Base-by-base conservation (phyloP, 2,329 filamentous ascomycete genomes). In the Aureobasidium sp. region DNA sequence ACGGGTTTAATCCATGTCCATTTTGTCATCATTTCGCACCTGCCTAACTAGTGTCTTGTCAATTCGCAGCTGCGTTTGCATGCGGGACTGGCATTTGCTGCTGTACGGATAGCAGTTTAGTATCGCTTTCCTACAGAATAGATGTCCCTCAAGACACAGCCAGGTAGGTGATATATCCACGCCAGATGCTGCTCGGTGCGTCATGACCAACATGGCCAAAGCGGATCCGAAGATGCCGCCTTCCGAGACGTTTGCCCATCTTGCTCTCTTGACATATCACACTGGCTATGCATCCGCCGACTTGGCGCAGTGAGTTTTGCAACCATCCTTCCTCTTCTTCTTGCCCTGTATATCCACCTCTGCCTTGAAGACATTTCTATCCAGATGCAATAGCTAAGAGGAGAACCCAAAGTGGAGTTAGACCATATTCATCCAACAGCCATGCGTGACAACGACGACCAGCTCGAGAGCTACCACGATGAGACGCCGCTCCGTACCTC, bases 401-500 rank as follows among this genome's bases (percentile, higher is more conserved):
- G 45, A 57, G 39, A 47, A 44, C 47, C 50, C 4, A 60, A 29
- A 65, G 63, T 56, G 63, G 62, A 60, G 29, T 42, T 58, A 47
- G 42, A 37, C 52, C 33, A 39, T 39, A 56, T 56, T 12, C 12
- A 63, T 40, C 63, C 62, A 53, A 65, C 63, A 60, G 64, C 52
- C 35, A 64, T 63, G 50, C 64, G 63, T 57, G 62, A 57, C 39
- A 47, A 62, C 45, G 63, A 57, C 22, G 62, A 62, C 42, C 63
- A 64, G 42, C 63, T 63, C 19, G 64, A 67, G 37, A 64, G 58
- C 62, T 72, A 73, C 64, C 68, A 67, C 61, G 71, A 72, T 62
- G 68, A 70, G 22, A 44, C 56, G n/a, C 31, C 48, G 1, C 31
- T 48, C 14, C 17, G 17, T 12, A 31, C 37, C 6, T 64, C 69